A percentile compares a stretch with the other conserved stretches of the same genome.
Evolutionary conservation across 1,139 yeast species (phyloP).

Genomic region (Yamadazyma epiphylla): DNA sequence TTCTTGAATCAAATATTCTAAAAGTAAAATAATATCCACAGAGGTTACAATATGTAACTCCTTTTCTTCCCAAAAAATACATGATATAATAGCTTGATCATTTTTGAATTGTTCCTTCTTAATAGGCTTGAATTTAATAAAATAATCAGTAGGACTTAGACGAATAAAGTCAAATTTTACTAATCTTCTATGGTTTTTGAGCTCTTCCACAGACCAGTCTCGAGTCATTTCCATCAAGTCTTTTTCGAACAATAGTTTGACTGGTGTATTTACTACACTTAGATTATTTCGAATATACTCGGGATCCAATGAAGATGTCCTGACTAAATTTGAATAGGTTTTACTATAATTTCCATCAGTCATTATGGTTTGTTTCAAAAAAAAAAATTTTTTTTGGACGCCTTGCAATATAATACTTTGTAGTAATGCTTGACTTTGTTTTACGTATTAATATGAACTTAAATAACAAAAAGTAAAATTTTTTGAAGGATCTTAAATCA

Average conservation of each 20-base stretch:
- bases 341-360: not conserved
- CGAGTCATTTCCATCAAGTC: constrained; percentile 22
- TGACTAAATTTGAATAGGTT: constrained; percentile 12
- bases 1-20: constrained; percentile 56
- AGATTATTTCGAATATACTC: constrained; percentile 14
- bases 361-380: too few species aligned
- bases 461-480: too few species aligned
- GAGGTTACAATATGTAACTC: constrained; percentile 55
- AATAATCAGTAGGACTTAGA: constrained; percentile 18
- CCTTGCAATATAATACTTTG: too few species aligned
- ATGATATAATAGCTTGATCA: constrained; percentile 43
- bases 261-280: constrained; percentile 16
- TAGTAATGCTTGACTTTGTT: too few species aligned
- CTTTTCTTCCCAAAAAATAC: constrained; percentile 58
- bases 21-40: constrained; percentile 57
- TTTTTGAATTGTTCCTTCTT: constrained; percentile 18
- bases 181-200: constrained; percentile 26
- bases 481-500: too few species aligned
- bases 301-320: constrained; percentile 19
- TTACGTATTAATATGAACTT: too few species aligned
- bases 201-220: constrained; percentile 33
- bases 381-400: too few species aligned
- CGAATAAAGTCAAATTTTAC: constrained; percentile 31
- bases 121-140: constrained; percentile 23
- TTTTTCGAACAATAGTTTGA: constrained; percentile 14